Evolutionary conservation across 78 protist genomes (phyloP), one percentile per base, ranked within the genome.

Genomic region (Cyanophora paradoxa): DNA sequence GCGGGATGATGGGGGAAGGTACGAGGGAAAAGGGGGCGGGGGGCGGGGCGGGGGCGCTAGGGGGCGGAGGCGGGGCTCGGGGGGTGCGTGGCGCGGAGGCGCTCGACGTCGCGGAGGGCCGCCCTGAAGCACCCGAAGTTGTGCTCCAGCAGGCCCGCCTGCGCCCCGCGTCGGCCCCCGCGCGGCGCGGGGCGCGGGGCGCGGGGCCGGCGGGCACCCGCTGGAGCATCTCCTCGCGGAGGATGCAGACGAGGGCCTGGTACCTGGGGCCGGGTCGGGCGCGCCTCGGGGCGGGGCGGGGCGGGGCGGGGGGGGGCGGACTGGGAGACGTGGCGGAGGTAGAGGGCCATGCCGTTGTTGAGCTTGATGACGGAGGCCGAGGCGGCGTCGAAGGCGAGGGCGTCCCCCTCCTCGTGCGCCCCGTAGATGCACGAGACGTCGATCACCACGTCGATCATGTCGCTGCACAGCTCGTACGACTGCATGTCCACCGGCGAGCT

Each of bases 391-490:
- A 78, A 83, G 11, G 89, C 88, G 17, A 81, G 44, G 40, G 61
- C 64, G 30, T 77, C 88, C 37, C 78, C 84, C 30, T 39, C 52
- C 34, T 33, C 36, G 41, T 42, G 34, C 56, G 13, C 24, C 26
- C 94, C 95, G 86, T 93, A 95, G 41, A 92, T 92, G 84, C 88
- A 89, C 4, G 93, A 79, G 20, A 93, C 82, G 74, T 92, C 97
- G 48, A 91, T 84, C 13, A 92, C 97, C 30, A 91, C 96, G 70
- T 93, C 98, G 34, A 95, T 90, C 95, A 93, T 89, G 76, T 93
- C 95, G 33, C 87, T 74, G 48, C 94, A 88, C n/a, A 93, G 85
- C 76, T 95, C 98, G 68, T 90, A 95, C 41, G 84, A 66, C 56
- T 83, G 88, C 90, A 88, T 90, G 74, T 94, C 96, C 31, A 93